phyloP scores from a whole-genome alignment of 352 stramenopile genomes.

The Phytophthora cryptogea region DNA sequence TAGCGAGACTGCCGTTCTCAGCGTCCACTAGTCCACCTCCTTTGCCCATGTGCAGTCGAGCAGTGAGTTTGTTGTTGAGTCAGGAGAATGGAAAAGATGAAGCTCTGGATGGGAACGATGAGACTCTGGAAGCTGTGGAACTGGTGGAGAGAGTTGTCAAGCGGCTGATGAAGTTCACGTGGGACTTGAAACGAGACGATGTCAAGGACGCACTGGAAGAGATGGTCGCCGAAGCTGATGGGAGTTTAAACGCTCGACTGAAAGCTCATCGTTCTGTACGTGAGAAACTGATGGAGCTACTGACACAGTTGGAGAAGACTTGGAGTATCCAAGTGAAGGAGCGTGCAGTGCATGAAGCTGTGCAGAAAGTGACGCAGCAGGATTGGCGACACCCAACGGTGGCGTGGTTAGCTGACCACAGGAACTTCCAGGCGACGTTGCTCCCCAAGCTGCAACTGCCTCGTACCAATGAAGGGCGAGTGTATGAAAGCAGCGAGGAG shows the following conservation, averaged over 20 bases:
- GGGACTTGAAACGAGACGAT: slow-evolving; percentile 56
- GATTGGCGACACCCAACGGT: slow-evolving; percentile 75
- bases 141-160: slow-evolving; percentile 42
- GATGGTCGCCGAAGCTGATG: slow-evolving; percentile 62
- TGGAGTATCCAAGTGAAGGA: slow-evolving; percentile 62
- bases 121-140: slow-evolving; percentile 44
- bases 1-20: slow-evolving; percentile 57
- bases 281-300: slow-evolving; percentile 42
- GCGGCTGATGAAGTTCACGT: slow-evolving; percentile 76
- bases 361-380: neutral
- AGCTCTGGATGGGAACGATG: slow-evolving; percentile 43
- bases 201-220: slow-evolving; percentile 57
- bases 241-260: slow-evolving; percentile 43
- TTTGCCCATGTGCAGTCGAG: slow-evolving; percentile 35
- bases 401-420: slow-evolving; percentile 69
- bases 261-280: slow-evolving; percentile 57
- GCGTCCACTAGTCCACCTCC: slow-evolving; percentile 36
- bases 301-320: slow-evolving; percentile 71
- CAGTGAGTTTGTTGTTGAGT: slow-evolving; percentile 34
- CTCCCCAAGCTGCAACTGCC: slow-evolving; percentile 75
- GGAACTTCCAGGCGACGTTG: slow-evolving; percentile 70
- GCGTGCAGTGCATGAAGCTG: slow-evolving; percentile 8
- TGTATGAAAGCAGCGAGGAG: slow-evolving; percentile 77
- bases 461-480: slow-evolving; percentile 32
- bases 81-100: slow-evolving; percentile 16